A percentile compares a stretch with the other conserved stretches of the same genome.
phyloP scores from a whole-genome alignment of 352 stramenopile genomes.

The Phytopythium sindhum region DNA sequence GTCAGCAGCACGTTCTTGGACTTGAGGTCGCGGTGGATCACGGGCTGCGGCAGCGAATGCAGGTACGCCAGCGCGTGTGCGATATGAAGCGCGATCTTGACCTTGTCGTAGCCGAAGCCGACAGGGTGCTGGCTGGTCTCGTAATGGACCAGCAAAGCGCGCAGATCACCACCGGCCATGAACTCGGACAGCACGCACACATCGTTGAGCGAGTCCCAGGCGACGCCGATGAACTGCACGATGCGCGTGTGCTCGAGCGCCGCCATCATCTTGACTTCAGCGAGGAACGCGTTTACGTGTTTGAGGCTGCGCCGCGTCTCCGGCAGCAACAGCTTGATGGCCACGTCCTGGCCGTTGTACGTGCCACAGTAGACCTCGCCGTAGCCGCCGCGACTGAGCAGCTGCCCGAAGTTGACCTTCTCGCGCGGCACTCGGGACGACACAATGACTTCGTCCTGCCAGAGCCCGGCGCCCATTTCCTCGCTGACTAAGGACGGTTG shows the following conservation, averaged over 20 bases:
- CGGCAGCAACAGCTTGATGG: conserved; percentile 18
- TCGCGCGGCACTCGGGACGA: background rate
- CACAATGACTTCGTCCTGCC: conserved; percentile 24
- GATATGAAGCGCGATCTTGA: conserved; percentile 33
- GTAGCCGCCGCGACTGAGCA: too few species aligned
- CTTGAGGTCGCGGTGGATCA: conserved; percentile 52
- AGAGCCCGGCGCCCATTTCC: conserved; percentile 4
- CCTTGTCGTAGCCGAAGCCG: conserved; percentile 32
- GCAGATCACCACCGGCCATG: conserved; percentile 19
- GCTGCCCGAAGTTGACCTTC: background rate
- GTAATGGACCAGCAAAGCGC: conserved; percentile 24
- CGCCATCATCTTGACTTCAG: conserved; percentile 20
- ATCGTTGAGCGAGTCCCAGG: conserved; percentile 25
- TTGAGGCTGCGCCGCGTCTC: conserved; percentile 10
- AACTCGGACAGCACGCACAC: conserved; percentile 24
- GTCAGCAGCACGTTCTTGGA: conserved; percentile 49
- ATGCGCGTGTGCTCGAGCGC: conserved; percentile 17
- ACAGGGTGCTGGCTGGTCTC: conserved; percentile 13
- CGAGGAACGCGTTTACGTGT: conserved; percentile 14
- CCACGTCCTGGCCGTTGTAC: conserved; percentile 9
- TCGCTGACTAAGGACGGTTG: background rate
- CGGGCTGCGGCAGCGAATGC: conserved; percentile 27
- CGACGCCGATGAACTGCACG: conserved; percentile 22
- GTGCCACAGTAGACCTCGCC: too few species aligned
- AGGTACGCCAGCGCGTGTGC: conserved; percentile 37